phyloP scores from a whole-genome alignment of 257 asterid species.

The Haberlea rhodopensis region DNA sequence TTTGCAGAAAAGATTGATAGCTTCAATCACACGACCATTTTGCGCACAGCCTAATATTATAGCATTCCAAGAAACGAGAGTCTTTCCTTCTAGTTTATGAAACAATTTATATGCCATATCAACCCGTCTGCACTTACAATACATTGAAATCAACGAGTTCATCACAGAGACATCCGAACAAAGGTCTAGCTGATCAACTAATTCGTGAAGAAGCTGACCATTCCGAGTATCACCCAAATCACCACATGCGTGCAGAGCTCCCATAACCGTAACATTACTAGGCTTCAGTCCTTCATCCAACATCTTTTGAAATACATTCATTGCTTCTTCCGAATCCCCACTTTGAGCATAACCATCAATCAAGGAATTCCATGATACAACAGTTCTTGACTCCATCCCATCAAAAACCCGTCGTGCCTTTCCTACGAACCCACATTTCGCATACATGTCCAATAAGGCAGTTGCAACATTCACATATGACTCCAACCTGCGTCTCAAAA shows the following conservation, averaged over 20 bases:
- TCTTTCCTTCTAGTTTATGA: slow-evolving; percentile 42
- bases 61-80: slow-evolving; percentile 88
- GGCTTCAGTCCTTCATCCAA: slow-evolving; percentile 60
- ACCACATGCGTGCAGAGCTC: slow-evolving; percentile 73
- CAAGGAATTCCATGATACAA: slow-evolving; percentile 88
- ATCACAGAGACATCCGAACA: slow-evolving; percentile 53
- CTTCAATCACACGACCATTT: slow-evolving; percentile 53
- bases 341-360: slow-evolving; percentile 80
- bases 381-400: slow-evolving; percentile 54
- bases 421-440: slow-evolving; percentile 62
- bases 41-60: slow-evolving; percentile 87
- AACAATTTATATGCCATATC: slow-evolving; percentile 65
- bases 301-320: slow-evolving; percentile 60
- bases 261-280: slow-evolving; percentile 78
- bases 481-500: slow-evolving; percentile 44
- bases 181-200: slow-evolving; percentile 45
- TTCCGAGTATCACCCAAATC: slow-evolving; percentile 48
- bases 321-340: slow-evolving; percentile 72
- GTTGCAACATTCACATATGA: slow-evolving; percentile 67
- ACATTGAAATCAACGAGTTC: slow-evolving; percentile 89
- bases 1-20: slow-evolving; percentile 57
- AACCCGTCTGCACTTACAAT: slow-evolving; percentile 73
- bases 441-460: slow-evolving; percentile 83
- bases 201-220: slow-evolving; percentile 60
- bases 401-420: slow-evolving; percentile 58